Evolutionary conservation across 2,329 filamentous ascomycete genomes (phyloP).

Genomic region (Paecilomyces sp.): DNA sequence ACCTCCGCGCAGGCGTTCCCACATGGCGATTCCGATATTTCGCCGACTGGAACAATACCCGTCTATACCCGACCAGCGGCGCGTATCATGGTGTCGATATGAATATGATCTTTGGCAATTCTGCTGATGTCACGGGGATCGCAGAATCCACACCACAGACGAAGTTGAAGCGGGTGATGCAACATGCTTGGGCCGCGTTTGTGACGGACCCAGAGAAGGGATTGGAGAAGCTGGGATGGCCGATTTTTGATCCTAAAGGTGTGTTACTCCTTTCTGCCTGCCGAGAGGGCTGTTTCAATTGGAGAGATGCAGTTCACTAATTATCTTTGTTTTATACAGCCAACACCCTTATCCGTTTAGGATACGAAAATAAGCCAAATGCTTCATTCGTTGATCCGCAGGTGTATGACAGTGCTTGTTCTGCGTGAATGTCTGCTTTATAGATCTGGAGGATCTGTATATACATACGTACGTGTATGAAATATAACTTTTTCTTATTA

Average conservation of each 20-base stretch:
- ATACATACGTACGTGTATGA: too few relatives aligned
- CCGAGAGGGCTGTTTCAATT: too few relatives aligned
- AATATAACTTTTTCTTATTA: too few relatives aligned
- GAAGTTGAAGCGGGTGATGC: conserved; percentile 29
- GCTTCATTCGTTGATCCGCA: too few relatives aligned
- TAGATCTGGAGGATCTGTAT: too few relatives aligned
- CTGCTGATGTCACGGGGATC: conserved; percentile 33
- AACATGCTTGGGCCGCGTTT: conserved; percentile 37
- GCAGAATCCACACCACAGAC: conserved; percentile 21
- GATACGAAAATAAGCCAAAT: too few relatives aligned
- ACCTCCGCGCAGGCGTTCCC: conserved; percentile 26
- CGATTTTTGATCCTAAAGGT: conserved; percentile 18
- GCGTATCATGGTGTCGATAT: conserved; percentile 46
- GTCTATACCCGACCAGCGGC: conserved; percentile 39
- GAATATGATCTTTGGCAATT: conserved; percentile 42
- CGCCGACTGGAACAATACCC: conserved; percentile 44
- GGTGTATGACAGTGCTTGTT: too few relatives aligned
- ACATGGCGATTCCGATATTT: conserved; percentile 44
- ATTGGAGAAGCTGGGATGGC: conserved; percentile 31
- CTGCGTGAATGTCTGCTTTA: too few relatives aligned
- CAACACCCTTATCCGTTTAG: too few relatives aligned
- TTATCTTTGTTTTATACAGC: too few relatives aligned
- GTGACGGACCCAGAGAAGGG: conserved; percentile 30
- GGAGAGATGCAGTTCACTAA: too few relatives aligned
- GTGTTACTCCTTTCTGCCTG: not conserved